Evolutionary conservation across 163 green algal species (phyloP), one percentile per base, ranked within the genome.

Genomic region (Scenedesmus sp.): DNA sequence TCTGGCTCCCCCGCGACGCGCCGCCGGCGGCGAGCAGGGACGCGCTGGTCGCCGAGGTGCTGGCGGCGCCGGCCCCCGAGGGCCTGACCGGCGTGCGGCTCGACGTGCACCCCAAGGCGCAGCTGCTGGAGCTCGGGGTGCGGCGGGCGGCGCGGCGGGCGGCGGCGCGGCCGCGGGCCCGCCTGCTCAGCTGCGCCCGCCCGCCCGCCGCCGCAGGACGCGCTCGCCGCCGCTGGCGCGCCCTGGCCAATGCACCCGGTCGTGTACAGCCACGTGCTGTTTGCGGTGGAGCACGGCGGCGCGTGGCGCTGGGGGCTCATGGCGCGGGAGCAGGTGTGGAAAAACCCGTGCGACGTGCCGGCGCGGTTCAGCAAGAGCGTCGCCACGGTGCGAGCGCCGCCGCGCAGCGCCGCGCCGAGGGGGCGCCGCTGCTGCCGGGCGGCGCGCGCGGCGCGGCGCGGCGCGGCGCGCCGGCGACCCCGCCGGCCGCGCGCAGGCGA

Each of bases 241-340:
- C 29, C 33, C 4, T 31, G 29, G 22, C 51, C 67, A 6, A 76
- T 78, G 70, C 70, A 70, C 39, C 70, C 70, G 4, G 31, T 31
- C 33, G 28, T 48, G 26, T 78, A 51, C 54, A 78, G 70, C 45
- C 70, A 78, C 42, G 60, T 78, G 54, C 57, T 78, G 57, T 60
- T 60, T 42, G 56, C 58, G 28, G 70, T 70, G 42, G 56, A 70
- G 34, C 44, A 70, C 17, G 22, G 26, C n/a, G 14, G 24, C 6
- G 36, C 13, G 2, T 45, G 17, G 7, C 31, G 34, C 17, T 75
- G 66, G 66, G 44, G 70, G 70, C 54, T 34, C 34, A 24, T 78
- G 57, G n/a, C 36, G 5, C 33, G 11, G 17, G 26, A 50, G 9
- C 70, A 78, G 57, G 39, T 62, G 17, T 78, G 70, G 70, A 45